Base-by-base conservation (phyloP, 371 early-diverging fungal genomes). In the Mucor velutinosus region DNA sequence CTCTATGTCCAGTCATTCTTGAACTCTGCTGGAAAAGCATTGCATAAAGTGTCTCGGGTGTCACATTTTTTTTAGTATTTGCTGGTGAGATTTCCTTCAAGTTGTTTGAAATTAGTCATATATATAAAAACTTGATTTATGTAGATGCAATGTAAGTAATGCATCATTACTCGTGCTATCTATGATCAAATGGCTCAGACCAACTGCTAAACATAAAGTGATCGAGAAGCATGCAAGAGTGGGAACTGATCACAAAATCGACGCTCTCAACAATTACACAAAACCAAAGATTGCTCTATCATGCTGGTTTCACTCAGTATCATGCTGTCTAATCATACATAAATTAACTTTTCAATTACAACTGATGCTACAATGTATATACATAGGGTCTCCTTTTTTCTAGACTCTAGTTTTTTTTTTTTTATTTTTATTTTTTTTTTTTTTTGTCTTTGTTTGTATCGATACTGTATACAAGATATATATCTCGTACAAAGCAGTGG, bases 321-420 rank as follows among this genome's bases (percentile, higher is more conserved):
- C 51, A 51, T 25, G 51, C 51, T 51, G 23, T 51, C 11, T 8
- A 23, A 51, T 23, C 25, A 51, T 51, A 51, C 51, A 51, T 51
- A 51, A 51, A 51, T 51, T 51, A 51, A 51, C 51, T 51, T 51
- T 51, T 51, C 51, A 51, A 51, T 51, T 51, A 51, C 51, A 25
- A 51, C 51, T 23, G 51, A 51, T 51, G 51, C 12, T 23, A 51
- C 14, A 7, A 25, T 51, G 51, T 51, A 25, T 25, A 51, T 51
- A 51, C 47, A 47, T 23, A 25, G 7, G 7, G 51, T 23, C 51
- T 51, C 51, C 51, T 51, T 51, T 21, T 21, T 47, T 47, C 19
- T 49, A 30, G 30, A 6, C 30, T 30, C 30, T 49, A 0, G 21
- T 11, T 10, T 12, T 12, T 2, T 14, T 8, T 3, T 51, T 4